Conservation (phyloP, 2,329 filamentous ascomycete species). For the Diaporthe velutina region DNA sequence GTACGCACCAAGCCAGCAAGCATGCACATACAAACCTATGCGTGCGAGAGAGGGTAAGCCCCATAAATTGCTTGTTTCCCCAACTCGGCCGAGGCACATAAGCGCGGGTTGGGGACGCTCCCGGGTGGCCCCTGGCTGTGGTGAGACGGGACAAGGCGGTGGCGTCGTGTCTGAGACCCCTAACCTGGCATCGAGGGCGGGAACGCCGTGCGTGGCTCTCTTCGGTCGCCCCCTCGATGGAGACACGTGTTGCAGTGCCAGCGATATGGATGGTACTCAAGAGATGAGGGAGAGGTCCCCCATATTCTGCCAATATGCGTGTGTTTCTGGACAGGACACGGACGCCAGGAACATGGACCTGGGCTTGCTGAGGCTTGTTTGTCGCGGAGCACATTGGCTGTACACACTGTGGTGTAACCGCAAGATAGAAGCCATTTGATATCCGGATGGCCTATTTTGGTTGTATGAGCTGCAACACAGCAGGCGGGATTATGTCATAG, state of each 20-base stretch:
- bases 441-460: slow-evolving; percentile 14
- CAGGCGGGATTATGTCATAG: slow-evolving; percentile 27
- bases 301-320: neutral
- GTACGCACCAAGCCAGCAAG: neutral
- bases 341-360: neutral
- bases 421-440: neutral
- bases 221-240: slow-evolving; percentile 11
- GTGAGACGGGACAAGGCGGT: slow-evolving; percentile 32
- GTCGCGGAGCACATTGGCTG: neutral
- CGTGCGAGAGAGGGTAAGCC: neutral
- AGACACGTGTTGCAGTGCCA: slow-evolving; percentile 27
- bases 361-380: neutral
- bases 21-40: neutral
- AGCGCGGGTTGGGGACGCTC: slow-evolving; percentile 10
- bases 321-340: neutral
- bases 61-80: neutral
- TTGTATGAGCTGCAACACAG: neutral
- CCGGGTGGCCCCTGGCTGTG: slow-evolving; percentile 20
- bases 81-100: slow-evolving; percentile 24
- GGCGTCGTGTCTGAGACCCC: slow-evolving; percentile 26
- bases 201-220: slow-evolving; percentile 11
- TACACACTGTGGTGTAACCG: neutral
- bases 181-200: slow-evolving; percentile 17
- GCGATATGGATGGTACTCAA: neutral
- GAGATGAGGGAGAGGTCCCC: neutral